Conservation (phyloP, 2,329 filamentous ascomycete species). For the Aspergillus sp. region DNA sequence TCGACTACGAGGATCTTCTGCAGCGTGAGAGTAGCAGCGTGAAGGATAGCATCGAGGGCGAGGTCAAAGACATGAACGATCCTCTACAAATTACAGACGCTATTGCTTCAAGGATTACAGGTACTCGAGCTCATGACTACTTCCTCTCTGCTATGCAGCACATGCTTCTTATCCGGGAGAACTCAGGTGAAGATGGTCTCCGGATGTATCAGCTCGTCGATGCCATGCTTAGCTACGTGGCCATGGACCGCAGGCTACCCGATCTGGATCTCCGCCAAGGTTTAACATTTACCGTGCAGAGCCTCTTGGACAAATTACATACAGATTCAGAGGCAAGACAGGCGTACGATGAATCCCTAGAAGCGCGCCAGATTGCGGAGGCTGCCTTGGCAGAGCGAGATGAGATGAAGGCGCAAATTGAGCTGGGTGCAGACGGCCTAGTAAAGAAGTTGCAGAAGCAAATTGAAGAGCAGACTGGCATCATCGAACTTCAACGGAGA, state of each 20-base stretch:
- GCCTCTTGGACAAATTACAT: constrained; percentile 89
- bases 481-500: constrained; percentile 84
- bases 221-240: constrained; percentile 98
- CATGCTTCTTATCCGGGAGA: constrained; percentile 86
- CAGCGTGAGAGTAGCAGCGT: constrained; percentile 89
- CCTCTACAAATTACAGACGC: constrained; percentile 92
- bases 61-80: constrained; percentile 89
- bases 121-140: constrained; percentile 87
- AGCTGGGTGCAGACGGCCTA: constrained; percentile 88
- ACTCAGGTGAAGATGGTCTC: constrained; percentile 85
- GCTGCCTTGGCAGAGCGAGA: constrained; percentile 95
- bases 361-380: constrained; percentile 89
- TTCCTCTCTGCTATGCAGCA: constrained; percentile 95
- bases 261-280: constrained; percentile 98
- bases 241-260: constrained; percentile 92
- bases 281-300: constrained; percentile 96
- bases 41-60: constrained; percentile 81
- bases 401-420: constrained; percentile 85
- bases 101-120: constrained; percentile 80
- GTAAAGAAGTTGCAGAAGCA: constrained; percentile 92
- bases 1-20: constrained; percentile 96
- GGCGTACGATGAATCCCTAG: constrained; percentile 85
- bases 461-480: constrained; percentile 85
- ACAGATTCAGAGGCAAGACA: constrained; percentile 94
- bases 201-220: constrained; percentile 98